Conservation (phyloP, 768 basidiomycete species). For the Epithele typhae region DNA sequence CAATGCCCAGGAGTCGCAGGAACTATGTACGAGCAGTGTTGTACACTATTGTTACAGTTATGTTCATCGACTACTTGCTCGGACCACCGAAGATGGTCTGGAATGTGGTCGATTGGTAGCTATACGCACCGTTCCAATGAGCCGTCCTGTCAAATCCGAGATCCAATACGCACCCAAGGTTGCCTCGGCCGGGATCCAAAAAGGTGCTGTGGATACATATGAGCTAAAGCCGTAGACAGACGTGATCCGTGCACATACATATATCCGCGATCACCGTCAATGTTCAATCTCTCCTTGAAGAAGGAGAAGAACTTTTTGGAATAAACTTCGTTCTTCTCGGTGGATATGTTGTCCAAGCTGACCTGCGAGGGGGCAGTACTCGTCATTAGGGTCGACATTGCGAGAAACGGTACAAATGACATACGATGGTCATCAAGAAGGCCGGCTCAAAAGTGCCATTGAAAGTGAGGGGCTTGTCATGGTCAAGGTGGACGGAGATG, state of each 20-base stretch:
- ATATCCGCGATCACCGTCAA: constrained; percentile 52
- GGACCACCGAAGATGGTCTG: too few relatives aligned
- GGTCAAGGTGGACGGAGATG: constrained; percentile 49
- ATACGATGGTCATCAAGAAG: constrained; percentile 52
- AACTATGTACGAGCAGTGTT: too few relatives aligned
- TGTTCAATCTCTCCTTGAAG: constrained; percentile 49
- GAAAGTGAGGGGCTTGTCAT: constrained; percentile 60
- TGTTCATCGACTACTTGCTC: too few relatives aligned
- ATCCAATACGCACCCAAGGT: too few relatives aligned
- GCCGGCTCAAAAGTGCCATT: constrained; percentile 63
- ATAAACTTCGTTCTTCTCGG: constrained; percentile 45
- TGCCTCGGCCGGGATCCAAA: constrained; percentile 1
- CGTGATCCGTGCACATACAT: too few relatives aligned
- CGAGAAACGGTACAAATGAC: constrained; percentile 20
- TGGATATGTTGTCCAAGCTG: constrained; percentile 52
- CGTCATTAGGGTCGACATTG: background rate
- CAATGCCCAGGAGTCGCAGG: too few relatives aligned
- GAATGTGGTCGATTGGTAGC: too few relatives aligned
- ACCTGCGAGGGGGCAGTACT: too few relatives aligned
- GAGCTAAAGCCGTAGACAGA: too few relatives aligned
- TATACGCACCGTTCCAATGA: too few relatives aligned
- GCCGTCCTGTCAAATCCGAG: too few relatives aligned
- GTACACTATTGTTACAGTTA: too few relatives aligned
- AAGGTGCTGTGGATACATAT: constrained; percentile 2
- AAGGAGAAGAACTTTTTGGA: constrained; percentile 52